Conservation (phyloP, 805 yeast species). For the Cyberlindnera suaveolens region DNA sequence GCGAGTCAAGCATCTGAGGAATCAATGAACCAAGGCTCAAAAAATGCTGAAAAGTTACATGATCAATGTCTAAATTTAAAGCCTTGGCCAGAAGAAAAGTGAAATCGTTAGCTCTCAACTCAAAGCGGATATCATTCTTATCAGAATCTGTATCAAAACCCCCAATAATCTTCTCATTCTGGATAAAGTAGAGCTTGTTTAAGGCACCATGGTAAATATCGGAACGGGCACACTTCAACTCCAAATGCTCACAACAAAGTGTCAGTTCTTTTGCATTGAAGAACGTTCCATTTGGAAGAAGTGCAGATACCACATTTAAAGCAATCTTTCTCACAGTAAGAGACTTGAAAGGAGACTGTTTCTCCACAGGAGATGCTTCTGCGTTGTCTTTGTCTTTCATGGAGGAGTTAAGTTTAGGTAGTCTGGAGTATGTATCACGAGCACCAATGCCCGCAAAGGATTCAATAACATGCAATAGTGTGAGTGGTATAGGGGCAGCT, state of each 20-base stretch:
- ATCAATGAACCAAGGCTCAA: slow-evolving; percentile 25
- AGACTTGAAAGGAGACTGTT: slow-evolving; percentile 27
- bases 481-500: slow-evolving; percentile 29
- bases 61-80: slow-evolving; percentile 20
- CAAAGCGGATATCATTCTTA: slow-evolving; percentile 50
- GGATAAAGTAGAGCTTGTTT: slow-evolving; percentile 24
- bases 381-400: not conserved
- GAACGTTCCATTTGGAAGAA: slow-evolving; percentile 36
- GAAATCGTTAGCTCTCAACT: slow-evolving; percentile 31
- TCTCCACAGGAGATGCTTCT: not conserved
- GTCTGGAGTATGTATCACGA: slow-evolving; percentile 5
- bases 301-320: slow-evolving; percentile 42
- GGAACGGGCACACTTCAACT: slow-evolving; percentile 37
- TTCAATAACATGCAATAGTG: slow-evolving; percentile 21
- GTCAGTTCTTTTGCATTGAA: slow-evolving; percentile 28
- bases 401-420: slow-evolving; percentile 8
- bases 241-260: slow-evolving; percentile 25
- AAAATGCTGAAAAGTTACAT: slow-evolving; percentile 21
- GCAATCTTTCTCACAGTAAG: slow-evolving; percentile 32
- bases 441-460: slow-evolving; percentile 16
- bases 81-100: slow-evolving; percentile 41
- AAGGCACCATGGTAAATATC: slow-evolving; percentile 43
- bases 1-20: slow-evolving; percentile 22
- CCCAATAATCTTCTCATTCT: slow-evolving; percentile 17
- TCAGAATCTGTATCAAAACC: slow-evolving; percentile 25